A percentile compares a stretch with the other conserved stretches of the same genome.
These are phyloP conservation scores for Hyaloscypha bicolor DNA, from an alignment of 495 filamentous ascomycete genomes.

Conservation along the genomic window DNA sequence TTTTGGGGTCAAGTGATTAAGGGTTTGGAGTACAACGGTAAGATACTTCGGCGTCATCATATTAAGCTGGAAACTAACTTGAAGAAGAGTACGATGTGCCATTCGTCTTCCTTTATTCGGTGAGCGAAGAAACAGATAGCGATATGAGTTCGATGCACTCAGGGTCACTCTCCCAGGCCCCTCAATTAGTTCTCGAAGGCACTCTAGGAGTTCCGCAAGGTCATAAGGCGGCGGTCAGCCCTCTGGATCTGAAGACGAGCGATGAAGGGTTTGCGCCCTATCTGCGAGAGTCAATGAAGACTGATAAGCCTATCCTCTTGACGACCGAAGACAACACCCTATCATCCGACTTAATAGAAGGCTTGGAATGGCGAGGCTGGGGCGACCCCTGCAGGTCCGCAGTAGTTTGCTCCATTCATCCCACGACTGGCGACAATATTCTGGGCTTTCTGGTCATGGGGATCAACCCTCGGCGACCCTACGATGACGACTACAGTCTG, in stretches of 20 bases:
- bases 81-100: constrained; percentile 55
- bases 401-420: constrained; percentile 70
- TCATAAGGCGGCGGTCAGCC: constrained; percentile 54
- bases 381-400: constrained; percentile 64
- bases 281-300: constrained; percentile 68
- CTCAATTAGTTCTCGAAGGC: constrained; percentile 61
- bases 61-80: not conserved
- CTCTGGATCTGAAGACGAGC: constrained; percentile 61
- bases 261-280: constrained; percentile 65
- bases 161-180: constrained; percentile 53
- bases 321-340: constrained; percentile 56
- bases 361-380: constrained; percentile 64
- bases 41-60: not conserved
- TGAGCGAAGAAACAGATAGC: constrained; percentile 49
- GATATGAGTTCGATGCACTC: constrained; percentile 64
- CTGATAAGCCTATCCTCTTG: constrained; percentile 58
- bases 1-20: constrained; percentile 62
- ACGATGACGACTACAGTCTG: constrained; percentile 69
- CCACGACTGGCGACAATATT: constrained; percentile 61
- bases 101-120: constrained; percentile 66
- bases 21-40: constrained; percentile 58
- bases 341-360: constrained; percentile 53
- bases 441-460: constrained; percentile 72
- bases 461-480: constrained; percentile 67
- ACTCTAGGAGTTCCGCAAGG: constrained; percentile 62